Evolutionary conservation across 345 rosid genomes (phyloP), one percentile per base, ranked within the genome.

Genomic region (Acer yangbiense): DNA sequence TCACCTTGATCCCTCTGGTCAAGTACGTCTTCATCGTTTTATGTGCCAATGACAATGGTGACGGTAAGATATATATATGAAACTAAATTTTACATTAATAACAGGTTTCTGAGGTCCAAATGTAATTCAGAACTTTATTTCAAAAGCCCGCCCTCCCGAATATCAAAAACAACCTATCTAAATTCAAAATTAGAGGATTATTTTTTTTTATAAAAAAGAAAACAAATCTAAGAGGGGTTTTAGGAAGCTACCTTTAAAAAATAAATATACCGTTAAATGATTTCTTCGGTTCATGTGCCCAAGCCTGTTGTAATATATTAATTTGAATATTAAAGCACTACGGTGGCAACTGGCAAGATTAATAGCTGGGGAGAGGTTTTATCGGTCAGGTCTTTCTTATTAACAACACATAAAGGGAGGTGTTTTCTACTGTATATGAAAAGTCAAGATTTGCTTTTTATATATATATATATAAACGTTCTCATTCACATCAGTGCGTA

Each of bases 21-120:
- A 89, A 91, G 60, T 89, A 88, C 68, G 85, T 91, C 20, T 74
- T 88, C 54, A 82, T 89, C 65, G 90, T 88, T 76, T 76, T 91
- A 32, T 84, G 68, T 13, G 90, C 95, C 17, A 87, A 77, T 25
- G 89, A 89, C 76, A 89, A 89, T 16, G 95, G 94, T 13, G 89
- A 89, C 20, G 92, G 91, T 86, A 18, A 16, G 39, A 65, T 52
- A 0, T 23, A 41, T 50, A 35, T 35, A 4, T 35, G 39, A 35
- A 35, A 35, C 39, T 35, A 35, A 35, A 35, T 35, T 35, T 35
- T 35, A 4, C 39, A 4, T 35, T 35, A 35, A 5, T 35, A 35
- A 4, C 6, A 35, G 1, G 39, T 35, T 35, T 35, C 39, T 35
- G 39, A 5, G 6, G 39, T 0, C 6, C 39, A 35, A 4, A 35